Percentiles rank a stretch among this genome's conserved stretches.
Conservation (phyloP, 2,329 filamentous ascomycete genomes). For the Zasmidium citrigriseum region DNA sequence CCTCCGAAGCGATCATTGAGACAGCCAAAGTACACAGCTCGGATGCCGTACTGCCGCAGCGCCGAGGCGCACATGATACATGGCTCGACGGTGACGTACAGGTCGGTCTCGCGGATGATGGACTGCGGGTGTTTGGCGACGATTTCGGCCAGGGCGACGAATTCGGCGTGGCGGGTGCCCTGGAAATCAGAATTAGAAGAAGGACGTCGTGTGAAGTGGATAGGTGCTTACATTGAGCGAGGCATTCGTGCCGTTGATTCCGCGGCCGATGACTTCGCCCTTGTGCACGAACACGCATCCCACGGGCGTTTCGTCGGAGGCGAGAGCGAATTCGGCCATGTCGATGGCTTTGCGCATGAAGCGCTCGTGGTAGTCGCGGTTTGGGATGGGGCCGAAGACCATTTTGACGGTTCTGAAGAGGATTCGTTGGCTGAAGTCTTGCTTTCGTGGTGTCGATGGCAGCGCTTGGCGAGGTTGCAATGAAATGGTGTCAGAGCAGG, state of each 20-base stretch:
- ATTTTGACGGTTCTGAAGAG: conserved; percentile 16
- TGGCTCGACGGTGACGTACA: conserved; percentile 97
- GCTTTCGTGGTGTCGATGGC: neutral
- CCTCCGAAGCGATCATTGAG: conserved; percentile 97
- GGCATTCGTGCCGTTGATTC: conserved; percentile 96
- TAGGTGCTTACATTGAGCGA: conserved; percentile 66
- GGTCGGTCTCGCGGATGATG: conserved; percentile 70
- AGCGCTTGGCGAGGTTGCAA: neutral
- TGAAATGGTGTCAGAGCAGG: too few species aligned
- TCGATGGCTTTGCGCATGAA: conserved; percentile 86
- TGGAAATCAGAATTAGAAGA: conserved; percentile 38
- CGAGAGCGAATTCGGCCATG: conserved; percentile 86
- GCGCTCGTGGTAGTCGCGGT: conserved; percentile 53
- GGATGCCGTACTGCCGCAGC: conserved; percentile 82
- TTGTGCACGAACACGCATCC: conserved; percentile 90
- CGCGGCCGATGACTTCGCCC: conserved; percentile 76
- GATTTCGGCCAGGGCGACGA: conserved; percentile 76
- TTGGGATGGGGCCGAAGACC: conserved; percentile 38
- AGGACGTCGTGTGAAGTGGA: neutral
- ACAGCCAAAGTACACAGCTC: conserved; percentile 91
- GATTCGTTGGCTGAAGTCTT: neutral
- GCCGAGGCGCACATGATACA: conserved; percentile 98
- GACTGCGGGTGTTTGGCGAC: conserved; percentile 64
- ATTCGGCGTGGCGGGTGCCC: conserved; percentile 93
- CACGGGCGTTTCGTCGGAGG: conserved; percentile 89